Conservation (phyloP, 208 protist genomes). For the Leishmania tropica region DNA sequence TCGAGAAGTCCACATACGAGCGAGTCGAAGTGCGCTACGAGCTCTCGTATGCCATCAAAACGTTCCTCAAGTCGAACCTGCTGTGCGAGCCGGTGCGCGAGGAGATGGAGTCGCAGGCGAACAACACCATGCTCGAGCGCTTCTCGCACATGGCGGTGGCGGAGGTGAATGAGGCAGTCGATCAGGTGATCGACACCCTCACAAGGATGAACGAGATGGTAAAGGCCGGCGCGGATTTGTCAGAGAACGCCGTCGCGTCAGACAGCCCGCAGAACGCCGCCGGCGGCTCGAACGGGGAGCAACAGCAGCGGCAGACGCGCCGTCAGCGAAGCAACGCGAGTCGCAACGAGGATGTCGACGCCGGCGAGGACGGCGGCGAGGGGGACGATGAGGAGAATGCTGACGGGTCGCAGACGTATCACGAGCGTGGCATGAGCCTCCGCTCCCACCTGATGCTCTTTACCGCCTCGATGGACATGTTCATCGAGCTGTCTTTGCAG, state of each 20-base stretch:
- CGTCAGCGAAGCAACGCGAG: background rate
- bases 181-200: slow-evolving; percentile 83
- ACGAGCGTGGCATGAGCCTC: slow-evolving; percentile 73
- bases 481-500: slow-evolving; percentile 78
- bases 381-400: slow-evolving; percentile 53
- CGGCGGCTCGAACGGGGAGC: background rate
- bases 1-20: slow-evolving; percentile 90
- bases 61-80: slow-evolving; percentile 63
- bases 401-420: slow-evolving; percentile 65
- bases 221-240: slow-evolving; percentile 63
- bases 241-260: slow-evolving; percentile 46
- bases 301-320: background rate
- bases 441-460: slow-evolving; percentile 77
- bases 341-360: background rate
- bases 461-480: slow-evolving; percentile 82
- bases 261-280: background rate
- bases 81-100: slow-evolving; percentile 76
- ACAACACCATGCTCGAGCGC: slow-evolving; percentile 71
- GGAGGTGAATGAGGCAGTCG: slow-evolving; percentile 86
- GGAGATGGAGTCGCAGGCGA: slow-evolving; percentile 73
- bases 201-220: slow-evolving; percentile 84
- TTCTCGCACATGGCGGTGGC: slow-evolving; percentile 91
- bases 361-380: slow-evolving; percentile 21
- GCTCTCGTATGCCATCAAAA: slow-evolving; percentile 78
- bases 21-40: slow-evolving; percentile 84